Base-by-base conservation (phyloP, 345 rosid genomes). In the Carallia brachiata region DNA sequence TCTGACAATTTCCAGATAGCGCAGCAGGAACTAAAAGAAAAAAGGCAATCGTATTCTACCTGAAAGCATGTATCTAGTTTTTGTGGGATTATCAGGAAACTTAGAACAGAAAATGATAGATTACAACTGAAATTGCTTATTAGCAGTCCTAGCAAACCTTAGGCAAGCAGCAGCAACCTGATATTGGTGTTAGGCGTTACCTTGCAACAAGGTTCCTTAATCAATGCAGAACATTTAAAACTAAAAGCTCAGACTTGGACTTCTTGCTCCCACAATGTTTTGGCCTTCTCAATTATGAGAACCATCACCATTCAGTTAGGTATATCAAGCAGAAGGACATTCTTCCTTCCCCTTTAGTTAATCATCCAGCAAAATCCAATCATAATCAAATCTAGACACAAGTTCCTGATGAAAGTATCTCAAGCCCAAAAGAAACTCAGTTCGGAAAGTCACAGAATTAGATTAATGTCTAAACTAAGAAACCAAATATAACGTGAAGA, bases 241-340 rank as follows among this genome's bases (percentile, higher is more conserved):
- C 8, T 56, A 19, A 40, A 19, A 7, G 23, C 36, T 15, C 27
- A 62, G 13, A 30, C 31, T 28, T 39, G 30, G 6, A 28, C 40
- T 34, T 44, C 50, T 44, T 15, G 1, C 50, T 44, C 30, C 6
- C 69, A n/a, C 36, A 54, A 16, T 28, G 32, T 59, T 36, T 54
- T 59, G 19, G 30, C 44, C 56, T 32, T 23, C 36, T 30, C 18
- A 69, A 47, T 44, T 44, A 44, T 44, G 50, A 44, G 50, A 44
- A 44, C 32, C 63, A 58, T 47, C 18, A 31, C 34, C 19, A n/a
- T 8, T 31, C 6, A 16, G 32, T 59, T 58, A 31, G 50, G 32
- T 30, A 69, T 13, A 69, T 60, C 18, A 30, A 18, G 47, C 47
- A 40, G 12, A 30, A 69, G 48, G 19, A 59, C 23, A 69, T 32